Percentiles rank a stretch among this genome's conserved stretches.
Conservation (phyloP, 257 asterid species). For the Ehretia macrophylla region DNA sequence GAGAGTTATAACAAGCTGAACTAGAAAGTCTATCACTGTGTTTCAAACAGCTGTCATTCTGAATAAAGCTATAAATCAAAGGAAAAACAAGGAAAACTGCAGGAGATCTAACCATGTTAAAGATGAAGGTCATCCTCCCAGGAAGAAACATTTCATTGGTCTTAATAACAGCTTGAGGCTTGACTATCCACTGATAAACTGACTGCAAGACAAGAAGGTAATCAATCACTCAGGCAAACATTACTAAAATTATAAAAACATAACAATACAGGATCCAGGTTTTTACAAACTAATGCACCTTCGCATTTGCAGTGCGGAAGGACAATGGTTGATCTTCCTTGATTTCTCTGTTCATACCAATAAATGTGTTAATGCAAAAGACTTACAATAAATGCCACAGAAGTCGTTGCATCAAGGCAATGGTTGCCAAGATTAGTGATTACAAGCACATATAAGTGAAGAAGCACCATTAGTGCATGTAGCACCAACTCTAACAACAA, state of each 20-base stretch:
- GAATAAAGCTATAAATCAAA: conserved; percentile 3
- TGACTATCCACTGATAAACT: conserved; percentile 86
- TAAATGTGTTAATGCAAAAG: conserved; percentile 1
- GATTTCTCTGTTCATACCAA: conserved; percentile 48
- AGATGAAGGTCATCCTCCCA: conserved; percentile 94
- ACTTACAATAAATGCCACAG: too few species aligned
- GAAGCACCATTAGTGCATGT: too few species aligned
- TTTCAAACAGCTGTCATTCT: too few species aligned
- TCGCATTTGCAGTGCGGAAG: conserved; percentile 87
- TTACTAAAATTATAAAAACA: conserved; percentile 11
- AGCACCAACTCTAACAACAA: too few species aligned
- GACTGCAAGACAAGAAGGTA: conserved; percentile 46
- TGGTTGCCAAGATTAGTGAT: neutral
- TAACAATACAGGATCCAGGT: neutral
- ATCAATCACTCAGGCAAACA: neutral
- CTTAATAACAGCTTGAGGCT: conserved; percentile 79
- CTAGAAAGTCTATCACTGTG: too few species aligned
- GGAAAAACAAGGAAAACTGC: conserved; percentile 2
- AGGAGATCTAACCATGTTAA: conserved; percentile 59
- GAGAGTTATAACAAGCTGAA: too few species aligned
- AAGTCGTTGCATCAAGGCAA: neutral
- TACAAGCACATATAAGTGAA: too few species aligned
- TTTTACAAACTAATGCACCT: conserved; percentile 37
- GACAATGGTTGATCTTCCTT: conserved; percentile 77
- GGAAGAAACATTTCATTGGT: conserved; percentile 99